These are phyloP conservation scores for Monascus purpureus DNA, from an alignment of 495 filamentous ascomycete genomes.

Conservation along the genomic window DNA sequence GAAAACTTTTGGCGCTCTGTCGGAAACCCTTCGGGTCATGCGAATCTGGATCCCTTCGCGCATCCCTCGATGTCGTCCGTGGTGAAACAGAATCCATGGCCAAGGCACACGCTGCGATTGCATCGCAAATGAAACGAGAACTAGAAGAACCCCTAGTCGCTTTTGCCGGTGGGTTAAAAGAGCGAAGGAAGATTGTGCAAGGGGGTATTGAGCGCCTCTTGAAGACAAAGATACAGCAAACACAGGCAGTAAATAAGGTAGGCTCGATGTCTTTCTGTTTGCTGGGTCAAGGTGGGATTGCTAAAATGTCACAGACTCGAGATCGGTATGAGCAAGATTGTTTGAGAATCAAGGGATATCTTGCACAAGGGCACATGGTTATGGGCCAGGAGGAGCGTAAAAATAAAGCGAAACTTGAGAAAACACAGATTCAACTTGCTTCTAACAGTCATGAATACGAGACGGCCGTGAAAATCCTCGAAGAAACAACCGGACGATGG, in stretches of 20 bases:
- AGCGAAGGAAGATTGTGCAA: conserved; percentile 91
- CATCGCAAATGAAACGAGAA: conserved; percentile 88
- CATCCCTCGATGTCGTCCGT: conserved; percentile 74
- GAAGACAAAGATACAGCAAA: conserved; percentile 87
- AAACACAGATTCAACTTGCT: conserved; percentile 90
- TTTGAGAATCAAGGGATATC: conserved; percentile 93
- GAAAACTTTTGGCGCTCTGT: conserved; percentile 73
- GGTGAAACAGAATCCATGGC: conserved; percentile 89
- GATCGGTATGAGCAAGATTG: conserved; percentile 96
- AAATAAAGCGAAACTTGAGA: conserved; percentile 97
- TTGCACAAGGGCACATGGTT: conserved; percentile 98
- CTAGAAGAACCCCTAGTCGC: conserved; percentile 89
- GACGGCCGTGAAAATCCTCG: conserved; percentile 75
- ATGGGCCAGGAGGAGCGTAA: conserved; percentile 99
- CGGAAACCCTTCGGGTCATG: conserved; percentile 83
- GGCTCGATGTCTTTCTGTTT: not conserved
- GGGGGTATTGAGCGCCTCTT: conserved; percentile 81
- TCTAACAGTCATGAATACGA: conserved; percentile 89
- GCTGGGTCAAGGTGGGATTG: not conserved
- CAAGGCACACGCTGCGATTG: conserved; percentile 82
- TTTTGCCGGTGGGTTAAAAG: conserved; percentile 87
- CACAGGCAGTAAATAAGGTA: conserved; percentile 81
- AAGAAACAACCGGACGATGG: conserved; percentile 92
- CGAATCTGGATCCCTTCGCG: conserved; percentile 70
- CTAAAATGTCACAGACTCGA: conserved; percentile 48